phyloP scores from a whole-genome alignment of 1,284 basidiomycete species.

The Austropuccinia psidii region DNA sequence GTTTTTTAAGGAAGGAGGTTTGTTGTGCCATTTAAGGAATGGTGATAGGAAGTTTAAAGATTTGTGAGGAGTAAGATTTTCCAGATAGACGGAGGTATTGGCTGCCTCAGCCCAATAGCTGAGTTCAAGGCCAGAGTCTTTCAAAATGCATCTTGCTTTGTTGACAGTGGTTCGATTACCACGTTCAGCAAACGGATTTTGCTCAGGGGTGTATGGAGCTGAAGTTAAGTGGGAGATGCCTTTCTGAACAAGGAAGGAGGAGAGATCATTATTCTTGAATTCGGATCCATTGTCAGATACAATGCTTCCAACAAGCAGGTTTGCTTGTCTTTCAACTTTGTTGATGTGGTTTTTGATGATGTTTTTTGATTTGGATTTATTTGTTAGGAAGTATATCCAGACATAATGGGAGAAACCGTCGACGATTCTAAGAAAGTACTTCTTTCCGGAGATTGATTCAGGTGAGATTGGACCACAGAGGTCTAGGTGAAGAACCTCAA shows the following conservation, averaged over 20 bases:
- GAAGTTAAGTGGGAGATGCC: background rate
- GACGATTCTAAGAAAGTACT: background rate
- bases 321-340: too few relatives aligned
- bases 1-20: background rate
- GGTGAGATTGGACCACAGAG: conserved; percentile 6
- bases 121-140: background rate
- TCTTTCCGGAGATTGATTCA: background rate
- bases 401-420: conserved; percentile 4
- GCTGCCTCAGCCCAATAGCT: background rate
- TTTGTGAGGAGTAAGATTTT: background rate
- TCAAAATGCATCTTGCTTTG: background rate
- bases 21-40: background rate
- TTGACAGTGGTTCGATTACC: background rate
- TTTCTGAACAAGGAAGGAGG: background rate
- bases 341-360: background rate
- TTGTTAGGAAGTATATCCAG: background rate
- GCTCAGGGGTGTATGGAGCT: conserved; percentile 1
- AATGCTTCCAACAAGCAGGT: background rate
- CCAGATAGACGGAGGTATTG: background rate
- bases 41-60: background rate
- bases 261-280: background rate
- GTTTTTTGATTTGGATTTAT: background rate
- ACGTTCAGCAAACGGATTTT: background rate
- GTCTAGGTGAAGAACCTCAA: background rate
- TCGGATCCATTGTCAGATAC: background rate